Evolutionary conservation across 2,329 filamentous ascomycete genomes (phyloP), one percentile per base, ranked within the genome.

Genomic region (Exophiala sp.): DNA sequence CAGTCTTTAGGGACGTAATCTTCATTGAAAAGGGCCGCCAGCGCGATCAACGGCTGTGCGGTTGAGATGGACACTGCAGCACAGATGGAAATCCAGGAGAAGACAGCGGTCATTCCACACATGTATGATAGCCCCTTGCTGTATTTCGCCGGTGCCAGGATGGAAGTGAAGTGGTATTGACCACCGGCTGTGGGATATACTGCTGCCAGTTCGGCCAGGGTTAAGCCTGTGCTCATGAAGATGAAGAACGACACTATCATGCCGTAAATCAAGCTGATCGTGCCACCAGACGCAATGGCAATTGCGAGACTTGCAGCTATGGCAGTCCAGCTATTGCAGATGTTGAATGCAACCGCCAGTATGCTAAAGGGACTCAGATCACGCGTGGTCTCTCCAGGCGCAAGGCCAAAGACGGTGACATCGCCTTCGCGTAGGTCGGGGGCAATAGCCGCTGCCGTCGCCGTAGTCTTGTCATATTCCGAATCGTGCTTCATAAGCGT

Each of bases 111-210:
- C 66, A 67, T 70, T 2, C 67, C 58, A 50, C 60, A 61, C 42
- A 59, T 53, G 53, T 60, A 63, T 4, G 65, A 65, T 13, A 23
- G 27, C 11, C 16, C 35, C 23, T 21, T 29, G 32, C 22, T 34
- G 18, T 61, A 59, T 1, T 46, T 52, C 1, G 44, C 48, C 1
- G 65, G 66, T 14, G 65, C 63, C 10, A 68, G 56, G 4, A 48
- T 35, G n/a, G 46, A 61, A 2, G 66, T 70, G 67, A 68, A 71
- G 53, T 70, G 66, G 48, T 72, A 71, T 49, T 70, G 69, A 4
- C 67, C 69, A 7, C 68, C 69, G 0, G 68, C 68, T 23, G 69
- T 63, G 3, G 68, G 68, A 13, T 63, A 63, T 53, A 70, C 68
- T 0, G 67, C 68, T 1, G 65, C 65, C 60, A 71, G 60, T 51